Evolutionary conservation across 129 eudicot genomes (phyloP), one percentile per base, ranked within the genome.

Genomic region (Smallanthus sonchifolius): DNA sequence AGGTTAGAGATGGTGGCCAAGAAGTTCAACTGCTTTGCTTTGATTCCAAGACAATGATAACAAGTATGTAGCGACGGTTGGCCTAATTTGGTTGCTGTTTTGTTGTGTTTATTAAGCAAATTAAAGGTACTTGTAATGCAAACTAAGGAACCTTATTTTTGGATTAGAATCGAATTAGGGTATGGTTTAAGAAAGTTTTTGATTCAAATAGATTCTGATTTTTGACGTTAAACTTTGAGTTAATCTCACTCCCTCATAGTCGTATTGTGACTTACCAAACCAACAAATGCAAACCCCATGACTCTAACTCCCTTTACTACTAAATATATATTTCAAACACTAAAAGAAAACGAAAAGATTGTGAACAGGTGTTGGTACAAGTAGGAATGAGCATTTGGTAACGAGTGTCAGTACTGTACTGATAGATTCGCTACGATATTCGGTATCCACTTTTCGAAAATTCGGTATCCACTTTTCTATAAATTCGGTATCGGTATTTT

Each of bases 1-100:
- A 84, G 84, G 89, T 81, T 83, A 82, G 76, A 85, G 99, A 95
- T 87, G 96, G 97, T 83, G 92, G 85, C 96, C 97, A 88, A 84
- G 68, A 90, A 90, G 84, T 74, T 43, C 66, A 91, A 94, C 99
- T 72, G 83, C 86, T 82, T 89, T 90, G 95, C 96, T 87, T 93
- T 55, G 79, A 73, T 77, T 83, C 80, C 68, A 90, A 90, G 98
- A 77, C 81, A 86, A 86, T 72, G 62, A 79, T 48, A 70, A 38
- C 66, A 34, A 68, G 74, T 72, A 51, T 72, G 78, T 79, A 79
- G 78, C 76, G 84, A 83, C 87, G 54, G 86, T 82, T 91, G 96
- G 96, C 97, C 95, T 84, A 88, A 86, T 92, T 73, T 82, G 11
- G 67, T 74, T 63, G 70, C 28, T 55, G 71, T 59, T 48, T 79